Evolutionary conservation across 306 rosid genomes (phyloP).

Genomic region (Glycine tomentella): DNA sequence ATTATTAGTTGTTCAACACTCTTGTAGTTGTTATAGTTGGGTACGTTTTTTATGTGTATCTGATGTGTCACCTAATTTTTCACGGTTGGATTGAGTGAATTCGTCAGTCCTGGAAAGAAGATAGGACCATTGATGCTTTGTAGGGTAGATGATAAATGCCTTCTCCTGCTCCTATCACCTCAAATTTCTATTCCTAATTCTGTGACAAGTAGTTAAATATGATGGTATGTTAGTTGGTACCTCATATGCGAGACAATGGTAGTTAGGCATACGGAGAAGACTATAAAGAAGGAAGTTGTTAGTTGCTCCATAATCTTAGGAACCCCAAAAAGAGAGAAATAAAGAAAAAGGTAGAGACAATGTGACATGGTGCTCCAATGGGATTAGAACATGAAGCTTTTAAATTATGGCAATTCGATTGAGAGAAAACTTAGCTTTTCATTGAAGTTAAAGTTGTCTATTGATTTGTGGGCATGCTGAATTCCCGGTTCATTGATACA

Average conservation of each 20-base stretch:
- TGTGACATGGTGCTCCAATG: constrained; percentile 33
- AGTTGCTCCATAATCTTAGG: constrained; percentile 38
- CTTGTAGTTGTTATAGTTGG: background rate
- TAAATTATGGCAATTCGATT: constrained; percentile 39
- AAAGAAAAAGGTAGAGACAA: constrained; percentile 27
- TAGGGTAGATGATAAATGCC: no score
- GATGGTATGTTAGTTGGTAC: constrained; percentile 57
- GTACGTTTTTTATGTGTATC: background rate
- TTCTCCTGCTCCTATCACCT: no score
- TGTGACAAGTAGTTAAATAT: constrained; percentile 55
- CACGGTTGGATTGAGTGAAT: constrained; percentile 17
- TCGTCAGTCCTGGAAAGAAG: background rate
- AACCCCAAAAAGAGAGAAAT: constrained; percentile 39
- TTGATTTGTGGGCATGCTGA: constrained; percentile 43
- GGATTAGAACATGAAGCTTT: constrained; percentile 25
- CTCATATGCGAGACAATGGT: constrained; percentile 34
- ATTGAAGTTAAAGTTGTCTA: constrained; percentile 38
- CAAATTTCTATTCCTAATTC: constrained; percentile 31
- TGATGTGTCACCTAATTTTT: constrained; percentile 21
- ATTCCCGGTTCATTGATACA: constrained; percentile 29
- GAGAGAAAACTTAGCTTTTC: constrained; percentile 52
- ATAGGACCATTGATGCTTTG: background rate
- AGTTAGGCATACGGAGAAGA: constrained; percentile 1
- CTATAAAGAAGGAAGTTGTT: constrained; percentile 43
- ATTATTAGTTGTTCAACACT: constrained; percentile 26